Base-by-base conservation (phyloP, 2,329 filamentous ascomycete species). In the Penicillium sumatraense region DNA sequence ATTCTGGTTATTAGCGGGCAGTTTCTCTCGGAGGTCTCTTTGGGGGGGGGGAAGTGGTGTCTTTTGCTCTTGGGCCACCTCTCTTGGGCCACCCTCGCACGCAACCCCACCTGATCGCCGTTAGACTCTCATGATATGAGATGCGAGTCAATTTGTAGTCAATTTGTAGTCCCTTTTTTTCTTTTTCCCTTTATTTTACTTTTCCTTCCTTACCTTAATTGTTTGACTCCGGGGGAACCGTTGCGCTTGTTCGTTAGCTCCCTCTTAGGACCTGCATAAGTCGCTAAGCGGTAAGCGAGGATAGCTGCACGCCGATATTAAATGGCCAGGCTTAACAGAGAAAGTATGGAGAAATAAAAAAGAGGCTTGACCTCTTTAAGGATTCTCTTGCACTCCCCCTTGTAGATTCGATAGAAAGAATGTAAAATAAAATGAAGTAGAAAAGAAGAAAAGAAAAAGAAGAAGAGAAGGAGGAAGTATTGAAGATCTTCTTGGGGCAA, bases 81-180 rank as follows among this genome's bases (percentile, higher is more conserved):
- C 42, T 18, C 24, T 31, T 31, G 42, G 26, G 10, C 42, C 42
- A 31, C n/a, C 18, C 26, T 31, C 31, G 26, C 23, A 23, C 23
- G 7, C 16, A 26, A 44, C 23, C 40, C 42, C 42, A 46, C 42
- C 42, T 9, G 42, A 46, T 46, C 42, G 42, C 42, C 42, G 42
- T 46, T 46, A 23, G 10, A 58, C 5, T 55, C 57, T 60, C 57
- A 58, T 55, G 50, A 58, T 51, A 57, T 44, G 45, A 51, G 41
- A 21, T 21, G 42, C 14, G 16, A 31, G 42, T 18, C 18, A 9
- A 11, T 27, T 26, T 40, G 13, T 8, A 29, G 7, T 29, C 7
- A 29, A 11, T n/a, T 35, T 35, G 8, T 35, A 20, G 9, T 26
- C 6, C 23, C 6, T 46, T 31, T 31, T 26, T 26, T 42, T 7